Evolutionary conservation across 2,329 filamentous ascomycete species (phyloP).

Genomic region (Xylaria sp.): DNA sequence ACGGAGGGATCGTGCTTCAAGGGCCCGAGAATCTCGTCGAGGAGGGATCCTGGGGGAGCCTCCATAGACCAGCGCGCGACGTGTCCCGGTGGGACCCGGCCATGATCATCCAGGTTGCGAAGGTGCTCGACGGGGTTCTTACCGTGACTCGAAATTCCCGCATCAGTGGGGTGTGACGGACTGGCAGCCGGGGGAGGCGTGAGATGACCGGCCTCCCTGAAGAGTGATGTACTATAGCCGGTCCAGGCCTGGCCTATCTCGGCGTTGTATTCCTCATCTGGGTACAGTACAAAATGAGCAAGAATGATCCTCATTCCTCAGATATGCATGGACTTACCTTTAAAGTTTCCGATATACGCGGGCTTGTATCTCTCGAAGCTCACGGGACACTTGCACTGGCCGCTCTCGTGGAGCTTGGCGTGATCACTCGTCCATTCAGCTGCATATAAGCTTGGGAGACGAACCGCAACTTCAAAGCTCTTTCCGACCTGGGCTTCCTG

Average conservation of each 20-base stretch:
- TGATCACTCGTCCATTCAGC: slow-evolving; percentile 57
- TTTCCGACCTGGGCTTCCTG: slow-evolving; percentile 35
- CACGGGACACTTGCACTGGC: slow-evolving; percentile 51
- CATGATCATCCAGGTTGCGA: neutral
- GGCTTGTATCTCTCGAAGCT: slow-evolving; percentile 49
- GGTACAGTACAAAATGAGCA: slow-evolving; percentile 5
- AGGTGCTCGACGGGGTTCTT: neutral
- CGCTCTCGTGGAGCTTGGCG: slow-evolving; percentile 49
- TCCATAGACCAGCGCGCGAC: slow-evolving; percentile 35
- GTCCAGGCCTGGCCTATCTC: neutral
- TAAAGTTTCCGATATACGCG: neutral
- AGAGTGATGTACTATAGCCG: neutral
- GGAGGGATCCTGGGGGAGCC: slow-evolving; percentile 19
- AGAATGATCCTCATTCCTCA: neutral
- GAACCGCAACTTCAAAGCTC: slow-evolving; percentile 44
- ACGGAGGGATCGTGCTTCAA: neutral
- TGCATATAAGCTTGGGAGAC: slow-evolving; percentile 52
- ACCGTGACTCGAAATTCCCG: neutral
- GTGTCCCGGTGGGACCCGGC: slow-evolving; percentile 11
- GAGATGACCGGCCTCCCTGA: neutral
- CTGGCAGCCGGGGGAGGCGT: neutral
- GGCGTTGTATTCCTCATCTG: slow-evolving; percentile 9
- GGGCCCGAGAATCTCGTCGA: slow-evolving; percentile 29
- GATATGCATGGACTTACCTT: slow-evolving; percentile 2
- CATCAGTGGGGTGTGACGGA: neutral